Evolutionary conservation across 2,329 filamentous ascomycete species (phyloP).

Genomic region (Leptographium lundbergii): DNA sequence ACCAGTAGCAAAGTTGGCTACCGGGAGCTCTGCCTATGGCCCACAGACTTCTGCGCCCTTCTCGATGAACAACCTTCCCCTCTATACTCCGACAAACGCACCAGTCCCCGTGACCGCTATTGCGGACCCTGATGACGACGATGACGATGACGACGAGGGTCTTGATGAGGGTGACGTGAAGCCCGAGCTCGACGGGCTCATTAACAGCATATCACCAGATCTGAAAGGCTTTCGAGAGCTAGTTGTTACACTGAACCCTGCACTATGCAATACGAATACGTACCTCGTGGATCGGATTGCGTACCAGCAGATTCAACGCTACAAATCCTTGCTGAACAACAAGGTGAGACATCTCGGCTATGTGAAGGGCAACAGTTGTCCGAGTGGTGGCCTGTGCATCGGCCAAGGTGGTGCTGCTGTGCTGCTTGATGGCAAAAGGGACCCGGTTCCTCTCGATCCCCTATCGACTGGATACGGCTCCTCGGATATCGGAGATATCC

Average conservation of each 20-base stretch:
- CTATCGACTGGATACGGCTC: constrained; percentile 39
- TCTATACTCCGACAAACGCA: constrained; percentile 4
- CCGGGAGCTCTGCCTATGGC: constrained; percentile 17
- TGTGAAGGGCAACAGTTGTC: constrained; percentile 42
- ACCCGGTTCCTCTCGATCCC: constrained; percentile 46
- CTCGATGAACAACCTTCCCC: background rate
- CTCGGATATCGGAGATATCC: constrained; percentile 47
- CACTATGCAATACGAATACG: constrained; percentile 38
- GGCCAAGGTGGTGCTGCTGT: constrained; percentile 53
- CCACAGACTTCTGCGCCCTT: background rate
- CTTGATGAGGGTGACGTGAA: constrained; percentile 47
- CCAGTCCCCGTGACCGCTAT: constrained; percentile 6
- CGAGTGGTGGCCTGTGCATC: constrained; percentile 49
- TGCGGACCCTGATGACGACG: constrained; percentile 31
- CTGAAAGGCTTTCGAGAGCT: constrained; percentile 66
- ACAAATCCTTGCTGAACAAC: constrained; percentile 60
- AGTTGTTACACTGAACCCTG: constrained; percentile 61
- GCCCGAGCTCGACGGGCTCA: constrained; percentile 47
- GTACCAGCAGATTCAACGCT: constrained; percentile 66
- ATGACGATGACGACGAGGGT: constrained; percentile 46
- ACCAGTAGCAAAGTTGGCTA: constrained; percentile 35
- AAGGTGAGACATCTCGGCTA: constrained; percentile 57
- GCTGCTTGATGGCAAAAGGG: constrained; percentile 46
- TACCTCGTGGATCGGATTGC: constrained; percentile 72
- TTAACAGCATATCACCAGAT: constrained; percentile 59